Conservation (phyloP, 2,329 filamentous ascomycete genomes). For the Teratosphaeria pseudoeucalypti region DNA sequence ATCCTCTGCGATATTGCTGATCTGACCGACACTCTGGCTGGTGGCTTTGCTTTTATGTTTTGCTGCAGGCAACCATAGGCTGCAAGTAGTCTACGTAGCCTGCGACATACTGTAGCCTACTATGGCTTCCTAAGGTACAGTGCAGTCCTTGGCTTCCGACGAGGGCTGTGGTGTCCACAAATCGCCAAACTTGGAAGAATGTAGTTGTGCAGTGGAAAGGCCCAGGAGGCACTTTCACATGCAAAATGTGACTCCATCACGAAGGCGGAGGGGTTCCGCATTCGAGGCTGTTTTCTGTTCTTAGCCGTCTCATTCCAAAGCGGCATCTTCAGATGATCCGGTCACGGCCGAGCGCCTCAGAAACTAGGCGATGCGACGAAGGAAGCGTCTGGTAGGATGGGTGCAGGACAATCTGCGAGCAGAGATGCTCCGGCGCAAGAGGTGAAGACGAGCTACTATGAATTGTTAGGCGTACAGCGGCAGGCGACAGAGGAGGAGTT, state of each 20-base stretch:
- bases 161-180: too few species aligned
- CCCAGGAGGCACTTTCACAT: background rate
- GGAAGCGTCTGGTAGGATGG: slow-evolving; percentile 26
- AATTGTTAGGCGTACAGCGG: slow-evolving; percentile 64
- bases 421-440: slow-evolving; percentile 15
- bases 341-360: background rate
- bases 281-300: too few species aligned
- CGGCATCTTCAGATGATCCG: background rate
- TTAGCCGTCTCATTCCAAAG: too few species aligned
- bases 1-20: background rate
- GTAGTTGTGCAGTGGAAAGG: background rate
- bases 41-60: background rate
- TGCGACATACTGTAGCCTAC: background rate
- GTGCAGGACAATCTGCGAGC: slow-evolving; percentile 35
- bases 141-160: background rate
- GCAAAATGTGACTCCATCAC: background rate
- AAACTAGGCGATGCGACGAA: background rate
- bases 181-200: too few species aligned
- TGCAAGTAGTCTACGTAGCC: background rate
- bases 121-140: background rate
- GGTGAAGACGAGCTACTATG: slow-evolving; percentile 72
- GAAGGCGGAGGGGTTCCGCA: background rate
- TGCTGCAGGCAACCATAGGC: background rate
- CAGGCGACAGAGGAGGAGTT: slow-evolving; percentile 80
- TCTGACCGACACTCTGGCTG: background rate